phyloP scores from a whole-genome alignment of 2,329 filamentous ascomycete genomes.

The Rutstroemia sp. region DNA sequence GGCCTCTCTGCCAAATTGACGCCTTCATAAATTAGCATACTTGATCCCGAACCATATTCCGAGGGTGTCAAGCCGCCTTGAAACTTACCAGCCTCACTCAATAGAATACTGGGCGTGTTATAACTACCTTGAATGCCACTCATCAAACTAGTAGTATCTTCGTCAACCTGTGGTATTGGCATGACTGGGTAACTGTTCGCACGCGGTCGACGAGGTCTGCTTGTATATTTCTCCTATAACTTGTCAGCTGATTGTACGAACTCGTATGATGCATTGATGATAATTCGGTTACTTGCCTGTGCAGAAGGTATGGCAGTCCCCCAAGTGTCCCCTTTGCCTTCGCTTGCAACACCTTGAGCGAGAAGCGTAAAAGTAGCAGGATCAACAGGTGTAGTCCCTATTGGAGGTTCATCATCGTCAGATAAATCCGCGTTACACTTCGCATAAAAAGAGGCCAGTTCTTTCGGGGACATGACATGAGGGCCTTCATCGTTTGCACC shows the following conservation, averaged over 20 bases:
- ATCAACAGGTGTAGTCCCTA: constrained; percentile 31
- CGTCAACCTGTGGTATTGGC: constrained; percentile 20
- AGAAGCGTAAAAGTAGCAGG: constrained; percentile 37
- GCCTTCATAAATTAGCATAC: neutral
- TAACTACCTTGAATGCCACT: constrained; percentile 15
- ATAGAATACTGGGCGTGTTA: constrained; percentile 14
- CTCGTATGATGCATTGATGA: neutral
- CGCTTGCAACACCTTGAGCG: constrained; percentile 29
- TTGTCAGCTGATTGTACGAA: constrained; percentile 14
- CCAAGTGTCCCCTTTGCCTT: constrained; percentile 6
- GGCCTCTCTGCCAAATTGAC: constrained; percentile 7
- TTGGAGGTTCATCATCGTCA: constrained; percentile 36
- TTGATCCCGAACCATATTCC: too few relatives aligned
- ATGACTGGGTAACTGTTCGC: neutral
- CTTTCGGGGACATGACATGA: constrained; percentile 14
- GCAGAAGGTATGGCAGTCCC: neutral
- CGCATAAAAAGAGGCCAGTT: constrained; percentile 19
- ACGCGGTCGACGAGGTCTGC: neutral
- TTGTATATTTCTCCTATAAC: constrained; percentile 15
- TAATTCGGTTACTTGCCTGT: neutral
- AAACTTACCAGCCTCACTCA: constrained; percentile 15
- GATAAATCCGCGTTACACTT: constrained; percentile 25
- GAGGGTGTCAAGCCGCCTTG: too few relatives aligned
- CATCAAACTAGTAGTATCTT: constrained; percentile 17
- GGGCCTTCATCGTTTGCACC: constrained; percentile 6